Evolutionary conservation across 805 yeast species (phyloP).

Genomic region (Hanseniaspora lachancei): DNA sequence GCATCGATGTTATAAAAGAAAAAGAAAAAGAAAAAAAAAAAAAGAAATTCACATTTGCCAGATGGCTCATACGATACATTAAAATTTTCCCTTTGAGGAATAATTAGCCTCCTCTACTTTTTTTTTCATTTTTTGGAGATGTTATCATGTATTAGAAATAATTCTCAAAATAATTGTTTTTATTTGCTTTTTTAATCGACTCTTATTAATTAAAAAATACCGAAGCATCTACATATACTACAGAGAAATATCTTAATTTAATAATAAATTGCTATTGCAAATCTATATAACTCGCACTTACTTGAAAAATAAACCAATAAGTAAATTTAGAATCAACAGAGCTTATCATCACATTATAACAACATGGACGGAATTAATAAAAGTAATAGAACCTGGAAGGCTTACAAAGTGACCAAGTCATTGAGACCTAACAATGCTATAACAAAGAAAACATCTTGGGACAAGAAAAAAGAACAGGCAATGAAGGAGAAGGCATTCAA

Average conservation of each 20-base stretch:
- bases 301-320: too few species aligned
- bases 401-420: conserved; percentile 46
- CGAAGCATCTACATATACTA: too few species aligned
- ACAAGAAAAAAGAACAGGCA: conserved; percentile 51
- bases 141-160: too few species aligned
- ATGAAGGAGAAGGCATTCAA: conserved; percentile 54
- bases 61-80: background rate
- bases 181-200: too few species aligned
- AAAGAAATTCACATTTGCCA: background rate
- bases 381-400: conserved; percentile 66
- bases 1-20: background rate
- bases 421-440: conserved; percentile 11
- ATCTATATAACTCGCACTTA: too few species aligned
- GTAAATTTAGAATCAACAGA: too few species aligned
- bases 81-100: background rate
- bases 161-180: too few species aligned
- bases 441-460: conserved; percentile 41
- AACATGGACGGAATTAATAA: conserved; percentile 35
- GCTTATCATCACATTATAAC: too few species aligned
- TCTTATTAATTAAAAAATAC: too few species aligned
- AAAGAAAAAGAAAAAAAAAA: background rate
- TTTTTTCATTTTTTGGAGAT: too few species aligned
- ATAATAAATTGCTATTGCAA: too few species aligned
- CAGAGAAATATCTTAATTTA: too few species aligned
- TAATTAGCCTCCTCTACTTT: background rate